These are phyloP conservation scores for Sicyos edulis DNA, from an alignment of 306 rosid species.

Conservation along the genomic window DNA sequence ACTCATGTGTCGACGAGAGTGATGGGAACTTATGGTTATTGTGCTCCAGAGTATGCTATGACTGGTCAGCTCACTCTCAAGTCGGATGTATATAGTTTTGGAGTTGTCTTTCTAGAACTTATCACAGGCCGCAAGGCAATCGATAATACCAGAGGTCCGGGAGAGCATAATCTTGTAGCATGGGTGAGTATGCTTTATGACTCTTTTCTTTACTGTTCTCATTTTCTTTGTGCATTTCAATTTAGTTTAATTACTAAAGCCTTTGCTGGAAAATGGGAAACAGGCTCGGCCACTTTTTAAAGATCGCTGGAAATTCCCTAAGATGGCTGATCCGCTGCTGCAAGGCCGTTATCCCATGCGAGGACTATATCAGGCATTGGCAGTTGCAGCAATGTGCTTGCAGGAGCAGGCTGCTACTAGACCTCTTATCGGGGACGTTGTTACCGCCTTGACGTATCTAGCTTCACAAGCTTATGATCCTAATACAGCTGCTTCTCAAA, in stretches of 20 bases:
- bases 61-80: conserved; percentile 75
- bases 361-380: conserved; percentile 73
- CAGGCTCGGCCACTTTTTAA: conserved; percentile 68
- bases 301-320: conserved; percentile 56
- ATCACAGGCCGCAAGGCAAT: conserved; percentile 77
- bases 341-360: conserved; percentile 59
- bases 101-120: conserved; percentile 76
- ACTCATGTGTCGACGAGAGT: conserved; percentile 73
- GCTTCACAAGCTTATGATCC: conserved; percentile 89
- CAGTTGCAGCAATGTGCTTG: conserved; percentile 86
- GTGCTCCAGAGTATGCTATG: conserved; percentile 84
- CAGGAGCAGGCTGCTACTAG: conserved; percentile 65
- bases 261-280: conserved; percentile 17
- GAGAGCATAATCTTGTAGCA: conserved; percentile 66
- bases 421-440: conserved; percentile 77
- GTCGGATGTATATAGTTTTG: conserved; percentile 76
- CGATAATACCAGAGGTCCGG: conserved; percentile 46
- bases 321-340: conserved; percentile 74
- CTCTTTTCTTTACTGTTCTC: conserved; percentile 1
- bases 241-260: conserved; percentile 4
- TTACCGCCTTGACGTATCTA: conserved; percentile 61
- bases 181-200: conserved; percentile 52
- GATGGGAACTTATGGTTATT: conserved; percentile 81
- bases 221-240: not conserved
- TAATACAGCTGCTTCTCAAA: conserved; percentile 42